A percentile compares a stretch with the other conserved stretches of the same genome.
These are phyloP conservation scores for Kondoa subrosea DNA, from an alignment of 768 basidiomycete species.

Conservation along the genomic window DNA sequence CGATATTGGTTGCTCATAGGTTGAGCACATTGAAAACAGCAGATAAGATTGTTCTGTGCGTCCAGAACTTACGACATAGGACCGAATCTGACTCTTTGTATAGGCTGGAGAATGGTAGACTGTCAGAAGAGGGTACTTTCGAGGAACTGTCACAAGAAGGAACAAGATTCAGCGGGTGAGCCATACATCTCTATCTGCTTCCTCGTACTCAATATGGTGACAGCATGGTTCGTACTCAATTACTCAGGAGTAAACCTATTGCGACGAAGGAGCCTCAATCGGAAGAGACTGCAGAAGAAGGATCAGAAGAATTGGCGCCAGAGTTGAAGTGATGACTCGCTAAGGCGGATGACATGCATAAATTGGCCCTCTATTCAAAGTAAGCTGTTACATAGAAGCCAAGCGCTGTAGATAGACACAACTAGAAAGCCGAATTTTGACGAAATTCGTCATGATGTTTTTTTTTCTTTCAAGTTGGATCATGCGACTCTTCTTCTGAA, in stretches of 20 bases:
- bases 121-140: not conserved
- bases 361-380: no score
- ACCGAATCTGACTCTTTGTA: not conserved
- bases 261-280: not conserved
- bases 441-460: no score
- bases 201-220: not conserved
- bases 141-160: not conserved
- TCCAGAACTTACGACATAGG: not conserved
- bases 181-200: not conserved
- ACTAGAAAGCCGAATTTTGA: no score
- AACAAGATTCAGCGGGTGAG: not conserved
- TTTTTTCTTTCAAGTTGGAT: no score
- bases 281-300: not conserved
- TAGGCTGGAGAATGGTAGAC: not conserved
- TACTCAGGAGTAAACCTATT: not conserved
- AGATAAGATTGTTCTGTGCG: conserved; percentile 21
- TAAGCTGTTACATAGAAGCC: no score
- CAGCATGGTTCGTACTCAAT: not conserved
- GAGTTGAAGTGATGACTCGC: no score
- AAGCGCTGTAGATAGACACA: no score
- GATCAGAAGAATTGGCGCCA: no score
- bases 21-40: conserved; percentile 27
- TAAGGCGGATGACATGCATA: no score
- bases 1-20: conserved; percentile 20
- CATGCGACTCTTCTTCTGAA: no score